Evolutionary conservation across 179 eudicot species (phyloP).

Genomic region (Gypsophila paniculata): DNA sequence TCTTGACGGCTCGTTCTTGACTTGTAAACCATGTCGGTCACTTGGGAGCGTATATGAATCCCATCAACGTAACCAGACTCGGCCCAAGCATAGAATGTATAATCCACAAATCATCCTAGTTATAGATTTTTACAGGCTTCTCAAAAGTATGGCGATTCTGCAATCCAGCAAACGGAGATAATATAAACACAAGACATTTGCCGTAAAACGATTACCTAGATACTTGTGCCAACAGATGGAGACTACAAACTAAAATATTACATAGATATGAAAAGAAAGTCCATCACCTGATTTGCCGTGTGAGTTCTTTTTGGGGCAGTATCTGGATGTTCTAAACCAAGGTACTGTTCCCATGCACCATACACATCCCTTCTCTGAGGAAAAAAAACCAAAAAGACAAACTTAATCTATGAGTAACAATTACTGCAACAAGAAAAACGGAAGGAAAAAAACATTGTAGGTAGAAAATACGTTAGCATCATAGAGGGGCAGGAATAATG

Average conservation of each 20-base stretch:
- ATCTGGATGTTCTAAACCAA: constrained; percentile 81
- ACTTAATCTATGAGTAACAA: neutral
- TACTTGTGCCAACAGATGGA: neutral
- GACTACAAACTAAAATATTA: neutral
- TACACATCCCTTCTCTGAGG: constrained; percentile 69
- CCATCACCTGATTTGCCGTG: constrained; percentile 57
- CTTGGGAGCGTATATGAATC: constrained; percentile 11
- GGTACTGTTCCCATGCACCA: constrained; percentile 93
- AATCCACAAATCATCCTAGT: constrained; percentile 33
- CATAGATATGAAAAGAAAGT: neutral
- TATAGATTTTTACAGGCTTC: constrained; percentile 79
- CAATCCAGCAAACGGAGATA: constrained; percentile 16
- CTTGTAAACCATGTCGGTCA: constrained; percentile 15
- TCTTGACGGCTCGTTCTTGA: constrained; percentile 14
- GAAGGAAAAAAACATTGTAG: neutral
- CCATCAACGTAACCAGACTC: constrained; percentile 21
- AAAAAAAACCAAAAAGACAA: neutral
- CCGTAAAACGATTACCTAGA: neutral
- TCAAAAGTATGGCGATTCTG: constrained; percentile 84
- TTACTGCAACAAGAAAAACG: neutral
- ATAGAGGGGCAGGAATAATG: neutral
- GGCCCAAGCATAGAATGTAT: constrained; percentile 9
- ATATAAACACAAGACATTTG: neutral
- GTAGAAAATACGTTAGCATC: neutral
- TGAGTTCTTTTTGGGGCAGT: constrained; percentile 62